These are phyloP conservation scores for Glomus cerebriforme DNA, from an alignment of 192 early-diverging fungal genomes.

Conservation along the genomic window DNA sequence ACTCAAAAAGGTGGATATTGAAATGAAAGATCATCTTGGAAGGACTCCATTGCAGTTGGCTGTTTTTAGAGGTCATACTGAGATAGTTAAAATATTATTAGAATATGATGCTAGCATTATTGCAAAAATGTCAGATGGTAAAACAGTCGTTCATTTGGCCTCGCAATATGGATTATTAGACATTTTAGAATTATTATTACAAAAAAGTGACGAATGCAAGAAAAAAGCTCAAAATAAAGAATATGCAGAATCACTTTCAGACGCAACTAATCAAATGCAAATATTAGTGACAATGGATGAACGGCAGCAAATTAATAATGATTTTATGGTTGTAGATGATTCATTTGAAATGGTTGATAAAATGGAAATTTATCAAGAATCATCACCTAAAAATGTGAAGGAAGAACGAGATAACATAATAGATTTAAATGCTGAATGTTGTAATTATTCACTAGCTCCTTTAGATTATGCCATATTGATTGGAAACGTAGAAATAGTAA, in stretches of 20 bases:
- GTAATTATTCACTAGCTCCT: not conserved
- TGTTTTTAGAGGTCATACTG: not conserved
- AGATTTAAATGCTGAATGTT: conserved; percentile 7
- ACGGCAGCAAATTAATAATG: too few relatives aligned
- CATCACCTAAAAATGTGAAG: not conserved
- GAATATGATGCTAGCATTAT: conserved; percentile 12
- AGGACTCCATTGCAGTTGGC: conserved; percentile 25
- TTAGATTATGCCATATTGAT: conserved; percentile 19
- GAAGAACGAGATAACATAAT: conserved; percentile 10
- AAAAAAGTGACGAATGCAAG: not conserved
- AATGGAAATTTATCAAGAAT: not conserved
- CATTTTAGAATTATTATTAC: conserved; percentile 1
- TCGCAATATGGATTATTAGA: not conserved
- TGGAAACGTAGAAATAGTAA: conserved; percentile 12
- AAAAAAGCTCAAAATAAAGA: not conserved
- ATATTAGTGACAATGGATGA: too few relatives aligned
- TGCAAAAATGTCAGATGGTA: conserved; percentile 5
- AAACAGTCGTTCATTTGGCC: conserved; percentile 8
- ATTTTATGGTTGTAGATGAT: not conserved
- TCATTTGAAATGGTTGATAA: conserved; percentile 7
- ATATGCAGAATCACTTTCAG: not conserved
- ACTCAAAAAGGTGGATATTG: not conserved
- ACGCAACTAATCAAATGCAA: not conserved
- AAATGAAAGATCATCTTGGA: conserved; percentile 8
- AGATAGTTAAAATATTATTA: not conserved